A percentile compares a stretch with the other conserved stretches of the same genome.
These are phyloP conservation scores for Saprolegnia parasitica DNA, from an alignment of 352 stramenopile species.

Conservation along the genomic window DNA sequence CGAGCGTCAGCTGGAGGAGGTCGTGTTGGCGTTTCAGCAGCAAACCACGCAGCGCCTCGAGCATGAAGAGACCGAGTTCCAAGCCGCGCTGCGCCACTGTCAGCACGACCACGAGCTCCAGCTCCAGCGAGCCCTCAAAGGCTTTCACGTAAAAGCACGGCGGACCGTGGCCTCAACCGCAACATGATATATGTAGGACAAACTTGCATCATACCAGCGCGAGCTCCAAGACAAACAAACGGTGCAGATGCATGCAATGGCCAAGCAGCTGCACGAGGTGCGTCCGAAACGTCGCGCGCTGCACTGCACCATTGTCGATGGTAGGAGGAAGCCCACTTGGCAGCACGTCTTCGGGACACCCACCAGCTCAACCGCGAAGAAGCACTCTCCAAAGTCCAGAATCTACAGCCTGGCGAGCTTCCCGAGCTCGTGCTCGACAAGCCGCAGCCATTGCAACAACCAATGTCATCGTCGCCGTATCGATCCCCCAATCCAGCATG, in stretches of 20 bases:
- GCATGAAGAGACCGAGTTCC: conserved; percentile 49
- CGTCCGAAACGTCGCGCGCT: background rate
- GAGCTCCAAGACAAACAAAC: conserved; percentile 47
- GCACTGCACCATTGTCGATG: background rate
- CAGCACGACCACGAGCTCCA: conserved; percentile 28
- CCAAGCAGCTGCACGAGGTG: conserved; percentile 47
- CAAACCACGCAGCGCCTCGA: conserved; percentile 50
- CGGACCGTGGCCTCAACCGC: background rate
- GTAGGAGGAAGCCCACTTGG: conserved; percentile 25
- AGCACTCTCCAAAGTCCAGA: conserved; percentile 5
- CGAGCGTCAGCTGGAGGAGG: conserved; percentile 58
- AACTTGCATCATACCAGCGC: conserved; percentile 48
- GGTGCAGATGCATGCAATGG: conserved; percentile 42
- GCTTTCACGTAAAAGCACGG: conserved; percentile 5
- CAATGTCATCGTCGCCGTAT: background rate
- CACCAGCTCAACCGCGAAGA: conserved; percentile 27
- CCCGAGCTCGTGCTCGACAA: background rate
- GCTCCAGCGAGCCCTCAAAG: conserved; percentile 24
- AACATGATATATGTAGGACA: conserved; percentile 32
- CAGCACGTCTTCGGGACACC: conserved; percentile 19
- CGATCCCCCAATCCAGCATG: background rate
- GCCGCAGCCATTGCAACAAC: background rate
- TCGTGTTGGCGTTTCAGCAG: conserved; percentile 54
- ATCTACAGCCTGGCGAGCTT: conserved; percentile 11
- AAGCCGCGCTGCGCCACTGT: conserved; percentile 20